Percentiles rank a stretch among this genome's conserved stretches.
Evolutionary conservation across 345 rosid species (phyloP).

Genomic region (Reutealis trisperma): DNA sequence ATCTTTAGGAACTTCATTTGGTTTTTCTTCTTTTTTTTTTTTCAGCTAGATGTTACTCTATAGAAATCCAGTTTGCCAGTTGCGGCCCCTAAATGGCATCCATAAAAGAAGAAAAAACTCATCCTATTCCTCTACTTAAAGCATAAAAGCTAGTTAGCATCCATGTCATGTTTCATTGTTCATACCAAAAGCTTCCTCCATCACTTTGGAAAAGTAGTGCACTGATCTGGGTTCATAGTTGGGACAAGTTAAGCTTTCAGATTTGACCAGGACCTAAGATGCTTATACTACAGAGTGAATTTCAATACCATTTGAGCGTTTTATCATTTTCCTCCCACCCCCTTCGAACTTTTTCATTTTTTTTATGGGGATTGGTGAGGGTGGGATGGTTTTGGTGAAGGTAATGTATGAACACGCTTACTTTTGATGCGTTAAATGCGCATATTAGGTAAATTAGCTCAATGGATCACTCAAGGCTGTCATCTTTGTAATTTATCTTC

Average conservation of each 20-base stretch:
- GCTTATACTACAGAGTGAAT: background rate
- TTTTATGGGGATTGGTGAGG: background rate
- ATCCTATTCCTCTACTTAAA: too few relatives aligned
- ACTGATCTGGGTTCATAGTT: background rate
- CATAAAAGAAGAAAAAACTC: background rate
- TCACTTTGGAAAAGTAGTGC: background rate
- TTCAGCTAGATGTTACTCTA: background rate
- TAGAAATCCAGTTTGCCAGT: too few relatives aligned
- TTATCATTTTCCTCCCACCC: background rate
- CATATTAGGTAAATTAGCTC: background rate
- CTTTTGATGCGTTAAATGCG: background rate
- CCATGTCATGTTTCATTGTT: background rate
- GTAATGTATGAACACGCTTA: background rate
- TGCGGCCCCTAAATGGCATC: background rate
- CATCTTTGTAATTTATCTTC: background rate
- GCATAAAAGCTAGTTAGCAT: background rate
- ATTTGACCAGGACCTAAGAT: background rate
- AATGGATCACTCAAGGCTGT: background rate
- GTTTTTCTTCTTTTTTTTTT: too few relatives aligned
- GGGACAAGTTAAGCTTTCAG: background rate
- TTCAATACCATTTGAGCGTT: background rate
- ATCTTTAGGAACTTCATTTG: background rate
- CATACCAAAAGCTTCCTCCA: background rate
- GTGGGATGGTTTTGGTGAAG: background rate
- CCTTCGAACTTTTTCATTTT: background rate